phyloP scores from a whole-genome alignment of 768 basidiomycete species.

The Naganishia kalamii region DNA sequence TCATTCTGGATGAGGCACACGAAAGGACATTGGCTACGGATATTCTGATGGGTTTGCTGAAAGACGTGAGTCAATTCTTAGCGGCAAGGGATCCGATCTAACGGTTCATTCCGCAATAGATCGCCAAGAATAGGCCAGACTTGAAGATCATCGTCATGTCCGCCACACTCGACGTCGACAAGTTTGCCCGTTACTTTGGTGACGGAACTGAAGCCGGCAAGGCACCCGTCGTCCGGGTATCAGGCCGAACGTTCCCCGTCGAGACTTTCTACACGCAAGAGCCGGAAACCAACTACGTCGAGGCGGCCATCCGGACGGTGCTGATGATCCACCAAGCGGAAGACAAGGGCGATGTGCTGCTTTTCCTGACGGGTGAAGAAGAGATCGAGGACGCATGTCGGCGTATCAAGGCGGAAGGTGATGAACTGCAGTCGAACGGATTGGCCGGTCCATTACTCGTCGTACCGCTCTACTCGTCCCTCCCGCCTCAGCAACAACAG shows the following conservation, averaged over 20 bases:
- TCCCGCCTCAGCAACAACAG: slow-evolving; percentile 91
- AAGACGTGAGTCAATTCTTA: slow-evolving; percentile 42
- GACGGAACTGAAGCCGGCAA: slow-evolving; percentile 48
- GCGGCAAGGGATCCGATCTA: background rate
- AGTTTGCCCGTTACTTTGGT: slow-evolving; percentile 91
- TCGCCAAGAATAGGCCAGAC: slow-evolving; percentile 73
- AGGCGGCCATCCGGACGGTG: slow-evolving; percentile 91
- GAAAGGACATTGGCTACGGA: slow-evolving; percentile 96
- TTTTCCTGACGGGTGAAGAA: slow-evolving; percentile 97
- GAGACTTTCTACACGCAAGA: slow-evolving; percentile 61
- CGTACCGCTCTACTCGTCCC: slow-evolving; percentile 88
- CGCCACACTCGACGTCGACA: slow-evolving; percentile 90
- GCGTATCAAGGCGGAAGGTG: slow-evolving; percentile 85
- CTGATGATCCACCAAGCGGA: slow-evolving; percentile 96
- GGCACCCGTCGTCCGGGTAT: slow-evolving; percentile 81
- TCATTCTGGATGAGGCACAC: slow-evolving; percentile 98
- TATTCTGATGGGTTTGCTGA: slow-evolving; percentile 95
- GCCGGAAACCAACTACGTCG: slow-evolving; percentile 88
- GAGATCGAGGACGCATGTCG: slow-evolving; percentile 95
- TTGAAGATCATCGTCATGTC: slow-evolving; percentile 98
- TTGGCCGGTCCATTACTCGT: slow-evolving; percentile 77
- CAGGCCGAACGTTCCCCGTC: slow-evolving; percentile 81
- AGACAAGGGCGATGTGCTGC: slow-evolving; percentile 79
- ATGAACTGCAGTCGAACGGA: slow-evolving; percentile 61
- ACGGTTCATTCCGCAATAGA: slow-evolving; percentile 26